A percentile compares a stretch with the other conserved stretches of the same genome.
Conservation (phyloP, 2,329 filamentous ascomycete genomes). For the Scedosporium minutisporum region DNA sequence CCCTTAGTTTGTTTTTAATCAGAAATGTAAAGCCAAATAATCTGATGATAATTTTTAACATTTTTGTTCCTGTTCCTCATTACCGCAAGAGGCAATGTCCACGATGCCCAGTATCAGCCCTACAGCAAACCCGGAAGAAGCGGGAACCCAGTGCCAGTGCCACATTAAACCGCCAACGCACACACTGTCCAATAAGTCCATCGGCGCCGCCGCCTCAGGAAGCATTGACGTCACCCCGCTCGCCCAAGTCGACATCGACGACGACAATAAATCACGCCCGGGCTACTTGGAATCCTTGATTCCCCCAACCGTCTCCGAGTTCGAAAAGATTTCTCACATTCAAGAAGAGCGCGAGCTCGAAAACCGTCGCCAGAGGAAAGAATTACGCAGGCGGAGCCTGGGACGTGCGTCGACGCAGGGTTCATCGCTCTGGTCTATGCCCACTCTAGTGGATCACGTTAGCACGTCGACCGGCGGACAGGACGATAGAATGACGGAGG, state of each 20-base stretch:
- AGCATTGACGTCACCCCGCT: slow-evolving; percentile 2
- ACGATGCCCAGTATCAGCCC: not conserved
- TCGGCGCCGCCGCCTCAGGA: not conserved
- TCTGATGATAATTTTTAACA: not conserved
- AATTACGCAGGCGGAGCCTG: not conserved
- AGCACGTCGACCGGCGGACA: not conserved
- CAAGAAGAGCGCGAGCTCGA: slow-evolving; percentile 38
- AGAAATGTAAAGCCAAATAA: not conserved
- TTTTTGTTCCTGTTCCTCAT: not conserved
- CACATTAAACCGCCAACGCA: not conserved
- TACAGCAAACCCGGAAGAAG: not conserved
- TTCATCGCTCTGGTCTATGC: not conserved
- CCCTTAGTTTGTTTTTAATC: not conserved
- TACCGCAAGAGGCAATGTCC: not conserved
- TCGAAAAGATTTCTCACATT: slow-evolving; percentile 36
- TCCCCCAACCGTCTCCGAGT: slow-evolving; percentile 34
- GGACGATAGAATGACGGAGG: not conserved
- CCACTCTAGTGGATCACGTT: not conserved
- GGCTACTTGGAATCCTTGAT: slow-evolving; percentile 42
- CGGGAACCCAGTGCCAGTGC: not conserved
- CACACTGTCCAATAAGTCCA: not conserved
- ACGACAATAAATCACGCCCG: slow-evolving; percentile 13
- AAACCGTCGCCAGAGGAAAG: slow-evolving; percentile 12
- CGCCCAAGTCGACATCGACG: too few species aligned
- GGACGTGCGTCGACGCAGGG: not conserved